Percentiles rank a stretch among this genome's conserved stretches.
Evolutionary conservation across 306 rosid species (phyloP).

Genomic region (Biancaea sappan): DNA sequence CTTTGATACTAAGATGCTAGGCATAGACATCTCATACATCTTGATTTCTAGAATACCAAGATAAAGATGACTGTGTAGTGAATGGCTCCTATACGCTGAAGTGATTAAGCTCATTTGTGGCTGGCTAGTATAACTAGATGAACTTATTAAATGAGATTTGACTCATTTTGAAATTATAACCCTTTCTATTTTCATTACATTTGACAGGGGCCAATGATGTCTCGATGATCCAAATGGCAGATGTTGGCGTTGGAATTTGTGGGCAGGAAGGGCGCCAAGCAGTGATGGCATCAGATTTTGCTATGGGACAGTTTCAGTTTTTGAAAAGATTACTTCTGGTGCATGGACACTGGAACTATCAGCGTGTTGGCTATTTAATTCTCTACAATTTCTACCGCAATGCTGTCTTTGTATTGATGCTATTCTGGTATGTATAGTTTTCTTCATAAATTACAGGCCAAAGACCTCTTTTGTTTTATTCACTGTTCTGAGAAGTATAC

Average conservation of each 20-base stretch:
- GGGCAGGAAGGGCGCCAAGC: constrained; percentile 99
- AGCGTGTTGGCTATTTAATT: constrained; percentile 89
- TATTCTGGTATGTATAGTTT: constrained; percentile 79
- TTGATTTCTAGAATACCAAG: neutral
- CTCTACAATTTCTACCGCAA: constrained; percentile 98
- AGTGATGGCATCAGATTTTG: constrained; percentile 99
- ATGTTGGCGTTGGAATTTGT: constrained; percentile 98
- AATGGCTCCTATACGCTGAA: neutral
- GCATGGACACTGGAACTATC: constrained; percentile 99
- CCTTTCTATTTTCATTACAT: constrained; percentile 15
- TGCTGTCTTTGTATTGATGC: constrained; percentile 96
- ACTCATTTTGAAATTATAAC: constrained; percentile 29
- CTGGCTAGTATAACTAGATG: constrained; percentile 20
- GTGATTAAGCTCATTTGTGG: constrained; percentile 12
- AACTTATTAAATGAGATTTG: constrained; percentile 17
- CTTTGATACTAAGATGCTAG: neutral
- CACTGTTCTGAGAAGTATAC: neutral
- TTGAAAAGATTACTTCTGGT: constrained; percentile 84
- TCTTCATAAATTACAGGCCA: constrained; percentile 25
- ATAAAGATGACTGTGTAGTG: neutral
- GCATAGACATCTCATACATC: neutral
- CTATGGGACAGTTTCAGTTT: constrained; percentile 97
- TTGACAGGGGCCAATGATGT: constrained; percentile 95
- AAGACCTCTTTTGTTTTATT: constrained; percentile 3
- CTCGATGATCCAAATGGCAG: constrained; percentile 99